Percentiles rank a stretch among this genome's conserved stretches.
Conservation (phyloP, 495 filamentous ascomycete genomes). For the Penicillium cosmopolitanum region DNA sequence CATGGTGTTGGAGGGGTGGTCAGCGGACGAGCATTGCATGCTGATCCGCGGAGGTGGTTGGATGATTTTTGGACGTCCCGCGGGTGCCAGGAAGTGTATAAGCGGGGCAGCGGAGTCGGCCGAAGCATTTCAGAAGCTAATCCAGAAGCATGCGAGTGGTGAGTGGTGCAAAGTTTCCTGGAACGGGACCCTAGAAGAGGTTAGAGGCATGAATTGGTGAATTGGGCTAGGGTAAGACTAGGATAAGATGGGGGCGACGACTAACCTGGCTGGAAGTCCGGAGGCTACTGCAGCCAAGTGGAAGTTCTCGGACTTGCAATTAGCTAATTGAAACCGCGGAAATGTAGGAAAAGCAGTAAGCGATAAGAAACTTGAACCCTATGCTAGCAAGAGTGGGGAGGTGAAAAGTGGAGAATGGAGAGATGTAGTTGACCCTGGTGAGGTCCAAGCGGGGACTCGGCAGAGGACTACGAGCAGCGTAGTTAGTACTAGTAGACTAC, state of each 20-base stretch:
- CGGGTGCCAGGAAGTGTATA: background rate
- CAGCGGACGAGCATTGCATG: conserved; percentile 5
- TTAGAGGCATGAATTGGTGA: background rate
- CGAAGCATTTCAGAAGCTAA: background rate
- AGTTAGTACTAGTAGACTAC: background rate
- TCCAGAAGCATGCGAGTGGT: background rate
- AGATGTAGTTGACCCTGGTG: too few relatives aligned
- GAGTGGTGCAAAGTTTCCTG: background rate
- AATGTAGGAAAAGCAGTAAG: conserved; percentile 13
- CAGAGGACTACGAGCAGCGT: background rate
- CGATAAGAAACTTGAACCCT: background rate
- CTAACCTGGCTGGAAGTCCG: background rate
- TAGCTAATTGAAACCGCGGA: conserved; percentile 26
- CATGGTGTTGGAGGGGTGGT: background rate
- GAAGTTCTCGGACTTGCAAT: conserved; percentile 18
- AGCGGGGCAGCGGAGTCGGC: conserved; percentile 5
- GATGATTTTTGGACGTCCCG: conserved; percentile 5
- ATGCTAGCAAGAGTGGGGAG: background rate
- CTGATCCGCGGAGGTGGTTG: conserved; percentile 7
- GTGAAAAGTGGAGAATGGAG: conserved; percentile 3
- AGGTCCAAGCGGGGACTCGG: too few relatives aligned
- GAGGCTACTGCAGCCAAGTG: conserved; percentile 13
- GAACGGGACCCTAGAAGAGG: background rate
- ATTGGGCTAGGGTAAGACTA: background rate
- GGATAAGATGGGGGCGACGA: background rate